Evolutionary conservation across 1,284 basidiomycete genomes (phyloP).

Genomic region (Pascua sp.): DNA sequence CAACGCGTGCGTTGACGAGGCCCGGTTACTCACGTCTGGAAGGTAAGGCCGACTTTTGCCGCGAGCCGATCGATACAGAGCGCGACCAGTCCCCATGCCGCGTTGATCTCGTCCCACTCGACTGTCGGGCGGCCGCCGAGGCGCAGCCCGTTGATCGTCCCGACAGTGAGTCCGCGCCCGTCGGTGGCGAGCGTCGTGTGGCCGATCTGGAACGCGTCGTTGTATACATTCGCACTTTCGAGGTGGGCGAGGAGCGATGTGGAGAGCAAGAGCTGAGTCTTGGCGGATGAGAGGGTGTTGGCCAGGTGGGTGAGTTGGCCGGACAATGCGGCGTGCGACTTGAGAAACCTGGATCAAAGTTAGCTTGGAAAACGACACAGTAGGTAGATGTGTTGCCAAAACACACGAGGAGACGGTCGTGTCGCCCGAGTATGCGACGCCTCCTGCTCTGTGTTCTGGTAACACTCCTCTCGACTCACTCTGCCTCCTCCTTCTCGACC

Average conservation of each 20-base stretch:
- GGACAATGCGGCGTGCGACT: conserved; percentile 24
- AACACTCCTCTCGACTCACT: conserved; percentile 26
- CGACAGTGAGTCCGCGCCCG: conserved; percentile 59
- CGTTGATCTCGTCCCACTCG: conserved; percentile 98
- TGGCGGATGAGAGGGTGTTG: conserved; percentile 24
- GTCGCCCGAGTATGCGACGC: too few relatives aligned
- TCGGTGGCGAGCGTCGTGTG: conserved; percentile 53
- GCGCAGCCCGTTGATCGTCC: conserved; percentile 93
- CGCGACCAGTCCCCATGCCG: conserved; percentile 96
- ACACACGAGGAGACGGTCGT: background rate
- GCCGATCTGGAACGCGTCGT: conserved; percentile 97
- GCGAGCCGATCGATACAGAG: conserved; percentile 86
- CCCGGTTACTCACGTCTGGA: conserved; percentile 63
- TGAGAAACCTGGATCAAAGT: conserved; percentile 53
- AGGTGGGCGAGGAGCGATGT: conserved; percentile 56
- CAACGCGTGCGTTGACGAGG: background rate
- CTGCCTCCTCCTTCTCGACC: conserved; percentile 71
- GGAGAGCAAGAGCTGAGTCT: conserved; percentile 44
- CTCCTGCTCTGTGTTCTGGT: too few relatives aligned
- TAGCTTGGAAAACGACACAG: conserved; percentile 14
- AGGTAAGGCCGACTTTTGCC: conserved; percentile 78
- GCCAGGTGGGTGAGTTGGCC: conserved; percentile 23
- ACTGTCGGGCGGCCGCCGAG: conserved; percentile 81
- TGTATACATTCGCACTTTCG: conserved; percentile 93
- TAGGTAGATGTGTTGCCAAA: background rate